A percentile compares a stretch with the other conserved stretches of the same genome.
Conservation (phyloP, 768 basidiomycete species). For the Pleurotus giganteus region DNA sequence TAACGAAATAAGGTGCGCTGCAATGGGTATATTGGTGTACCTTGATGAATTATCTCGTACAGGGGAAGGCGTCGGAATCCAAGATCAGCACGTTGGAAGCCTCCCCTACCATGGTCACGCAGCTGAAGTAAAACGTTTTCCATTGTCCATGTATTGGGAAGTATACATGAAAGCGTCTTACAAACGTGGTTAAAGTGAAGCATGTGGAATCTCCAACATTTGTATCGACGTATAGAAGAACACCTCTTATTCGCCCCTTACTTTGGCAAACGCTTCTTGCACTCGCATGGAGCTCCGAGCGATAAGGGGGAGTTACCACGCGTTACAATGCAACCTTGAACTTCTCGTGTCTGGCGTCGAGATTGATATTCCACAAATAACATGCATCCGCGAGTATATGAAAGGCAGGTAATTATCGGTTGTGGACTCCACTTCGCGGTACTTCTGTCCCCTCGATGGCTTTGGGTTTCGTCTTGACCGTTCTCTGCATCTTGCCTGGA, state of each 20-base stretch:
- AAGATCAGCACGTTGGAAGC: conserved; percentile 73
- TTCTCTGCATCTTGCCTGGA: neutral
- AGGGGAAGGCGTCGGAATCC: conserved; percentile 77
- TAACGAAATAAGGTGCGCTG: conserved; percentile 75
- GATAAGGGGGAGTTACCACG: conserved; percentile 4
- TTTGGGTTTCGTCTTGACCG: neutral
- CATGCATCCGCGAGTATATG: neutral
- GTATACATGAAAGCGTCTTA: neutral
- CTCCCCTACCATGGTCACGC: conserved; percentile 74
- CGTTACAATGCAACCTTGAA: neutral
- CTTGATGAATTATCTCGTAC: conserved; percentile 11
- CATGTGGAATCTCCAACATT: neutral
- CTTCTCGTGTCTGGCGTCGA: neutral
- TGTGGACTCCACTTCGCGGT: neutral
- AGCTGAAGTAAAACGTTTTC: conserved; percentile 45
- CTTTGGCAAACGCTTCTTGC: conserved; percentile 1
- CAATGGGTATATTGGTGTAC: neutral
- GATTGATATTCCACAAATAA: neutral
- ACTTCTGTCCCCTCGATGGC: neutral
- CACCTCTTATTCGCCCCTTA: neutral
- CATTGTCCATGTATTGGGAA: neutral
- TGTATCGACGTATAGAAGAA: neutral
- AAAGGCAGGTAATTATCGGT: neutral
- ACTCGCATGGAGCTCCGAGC: conserved; percentile 1
- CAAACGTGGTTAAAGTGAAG: conserved; percentile 5